These are phyloP conservation scores for Piper longum DNA, from an alignment of 164 flowering plant genomes.

Conservation along the genomic window DNA sequence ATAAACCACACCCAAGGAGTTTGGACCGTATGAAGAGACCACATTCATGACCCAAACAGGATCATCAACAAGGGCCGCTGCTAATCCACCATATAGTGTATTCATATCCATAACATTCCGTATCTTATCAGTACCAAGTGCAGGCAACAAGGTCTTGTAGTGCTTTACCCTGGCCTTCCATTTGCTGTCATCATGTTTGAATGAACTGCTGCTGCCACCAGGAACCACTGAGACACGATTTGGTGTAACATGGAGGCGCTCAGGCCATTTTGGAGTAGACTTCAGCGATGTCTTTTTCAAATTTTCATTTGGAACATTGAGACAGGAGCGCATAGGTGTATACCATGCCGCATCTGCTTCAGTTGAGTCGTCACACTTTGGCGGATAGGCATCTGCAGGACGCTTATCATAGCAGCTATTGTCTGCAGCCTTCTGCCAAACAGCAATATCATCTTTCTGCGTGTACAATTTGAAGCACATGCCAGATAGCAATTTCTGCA, in stretches of 20 bases:
- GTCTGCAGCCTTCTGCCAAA: constrained; percentile 76
- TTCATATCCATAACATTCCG: constrained; percentile 98
- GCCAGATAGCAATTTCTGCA: constrained; percentile 60
- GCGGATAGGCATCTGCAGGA: constrained; percentile 44
- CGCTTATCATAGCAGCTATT: constrained; percentile 51
- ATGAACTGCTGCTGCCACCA: constrained; percentile 59
- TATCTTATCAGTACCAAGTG: constrained; percentile 65
- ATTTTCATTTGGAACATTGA: constrained; percentile 48
- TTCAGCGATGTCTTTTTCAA: constrained; percentile 31
- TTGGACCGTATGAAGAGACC: constrained; percentile 76
- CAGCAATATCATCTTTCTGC: constrained; percentile 89
- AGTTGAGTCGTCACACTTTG: constrained; percentile 73
- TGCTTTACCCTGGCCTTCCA: constrained; percentile 81
- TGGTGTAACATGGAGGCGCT: constrained; percentile 53
- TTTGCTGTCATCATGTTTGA: constrained; percentile 78
- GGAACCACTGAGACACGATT: constrained; percentile 54
- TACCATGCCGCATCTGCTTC: constrained; percentile 92
- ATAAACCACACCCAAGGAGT: constrained; percentile 68
- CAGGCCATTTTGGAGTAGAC: constrained; percentile 74
- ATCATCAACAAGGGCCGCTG: constrained; percentile 61
- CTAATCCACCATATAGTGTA: constrained; percentile 87
- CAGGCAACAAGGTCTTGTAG: constrained; percentile 76
- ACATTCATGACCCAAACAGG: constrained; percentile 99
- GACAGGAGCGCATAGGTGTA: constrained; percentile 79
- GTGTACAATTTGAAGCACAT: constrained; percentile 80